Evolutionary conservation across 805 yeast species (phyloP).

Genomic region (Suhomyces sp.): DNA sequence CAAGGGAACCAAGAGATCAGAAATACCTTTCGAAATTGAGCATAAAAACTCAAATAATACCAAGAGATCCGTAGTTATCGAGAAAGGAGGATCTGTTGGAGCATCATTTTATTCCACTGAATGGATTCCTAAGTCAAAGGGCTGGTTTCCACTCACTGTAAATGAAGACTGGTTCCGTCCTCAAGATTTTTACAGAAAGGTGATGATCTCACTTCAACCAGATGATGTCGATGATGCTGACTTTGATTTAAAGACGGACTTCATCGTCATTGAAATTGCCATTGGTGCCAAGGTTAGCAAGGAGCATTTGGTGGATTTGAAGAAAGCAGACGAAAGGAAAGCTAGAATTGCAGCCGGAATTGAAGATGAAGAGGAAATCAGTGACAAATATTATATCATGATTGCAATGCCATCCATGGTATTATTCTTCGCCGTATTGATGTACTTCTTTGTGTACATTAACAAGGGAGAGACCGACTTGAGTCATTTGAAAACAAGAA

Average conservation of each 20-base stretch:
- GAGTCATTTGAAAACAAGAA: slow-evolving; percentile 35
- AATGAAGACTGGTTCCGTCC: slow-evolving; percentile 59
- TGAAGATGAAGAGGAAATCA: slow-evolving; percentile 47
- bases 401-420: slow-evolving; percentile 70
- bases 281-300: slow-evolving; percentile 57
- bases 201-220: slow-evolving; percentile 73
- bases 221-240: slow-evolving; percentile 64
- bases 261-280: slow-evolving; percentile 45
- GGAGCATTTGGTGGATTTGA: slow-evolving; percentile 44
- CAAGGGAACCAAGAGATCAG: slow-evolving; percentile 53
- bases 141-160: slow-evolving; percentile 62
- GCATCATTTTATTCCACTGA: slow-evolving; percentile 65
- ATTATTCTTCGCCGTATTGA: slow-evolving; percentile 53
- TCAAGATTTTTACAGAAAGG: slow-evolving; percentile 51
- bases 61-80: slow-evolving; percentile 34
- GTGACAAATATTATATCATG: slow-evolving; percentile 61
- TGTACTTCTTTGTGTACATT: slow-evolving; percentile 62
- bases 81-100: slow-evolving; percentile 36
- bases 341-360: slow-evolving; percentile 30
- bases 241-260: slow-evolving; percentile 48
- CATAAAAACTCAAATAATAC: too few relatives aligned
- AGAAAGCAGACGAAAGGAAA: slow-evolving; percentile 33
- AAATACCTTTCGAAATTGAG: slow-evolving; percentile 14
- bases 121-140: slow-evolving; percentile 64
- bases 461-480: slow-evolving; percentile 48